These are phyloP conservation scores for Juncus effusus DNA, from an alignment of 176 grass and related monocot species.

Conservation along the genomic window DNA sequence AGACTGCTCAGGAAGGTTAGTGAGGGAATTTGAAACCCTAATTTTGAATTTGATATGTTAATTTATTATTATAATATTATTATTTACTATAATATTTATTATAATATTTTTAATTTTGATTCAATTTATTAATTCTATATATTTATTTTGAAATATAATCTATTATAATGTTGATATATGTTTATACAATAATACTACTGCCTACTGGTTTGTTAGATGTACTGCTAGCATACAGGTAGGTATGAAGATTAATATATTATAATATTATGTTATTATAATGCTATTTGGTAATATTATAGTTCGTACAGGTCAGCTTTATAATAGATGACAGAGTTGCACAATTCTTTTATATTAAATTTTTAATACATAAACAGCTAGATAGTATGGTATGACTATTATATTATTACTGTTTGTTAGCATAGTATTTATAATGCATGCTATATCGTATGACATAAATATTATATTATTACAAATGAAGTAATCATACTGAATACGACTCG, in stretches of 20 bases:
- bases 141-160: no score
- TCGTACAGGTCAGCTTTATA: no score
- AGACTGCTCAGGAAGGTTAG: constrained; percentile 65
- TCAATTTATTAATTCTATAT: no score
- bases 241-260: no score
- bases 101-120: not conserved
- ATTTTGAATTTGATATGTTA: not conserved
- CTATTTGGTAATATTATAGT: no score
- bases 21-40: not conserved
- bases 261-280: no score
- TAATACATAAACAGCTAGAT: not conserved
- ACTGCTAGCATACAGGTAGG: no score
- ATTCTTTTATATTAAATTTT: not conserved
- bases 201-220: no score
- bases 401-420: constrained; percentile 3
- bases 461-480: not conserved
- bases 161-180: no score
- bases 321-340: no score
- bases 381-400: not conserved
- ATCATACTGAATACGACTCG: not conserved
- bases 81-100: not conserved
- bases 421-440: not conserved
- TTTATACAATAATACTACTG: no score
- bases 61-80: not conserved
- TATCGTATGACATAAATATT: not conserved